Evolutionary conservation across 169 alveolate genomes (phyloP).

Genomic region (Hepatocystis sp.): DNA sequence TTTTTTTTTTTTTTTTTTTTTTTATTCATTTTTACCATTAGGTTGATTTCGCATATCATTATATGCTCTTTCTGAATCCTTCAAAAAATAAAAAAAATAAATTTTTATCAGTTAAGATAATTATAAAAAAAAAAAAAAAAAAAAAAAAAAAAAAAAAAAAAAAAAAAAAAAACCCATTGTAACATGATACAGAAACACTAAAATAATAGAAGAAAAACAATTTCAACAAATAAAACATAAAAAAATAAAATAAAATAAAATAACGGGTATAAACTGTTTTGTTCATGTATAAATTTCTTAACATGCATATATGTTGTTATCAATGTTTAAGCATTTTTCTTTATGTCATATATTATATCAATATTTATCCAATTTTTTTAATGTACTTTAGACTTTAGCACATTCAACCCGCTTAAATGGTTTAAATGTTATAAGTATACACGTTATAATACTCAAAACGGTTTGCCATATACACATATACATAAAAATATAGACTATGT

Average conservation of each 20-base stretch:
- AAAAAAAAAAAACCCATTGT: neutral
- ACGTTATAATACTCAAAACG: neutral
- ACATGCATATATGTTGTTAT: neutral
- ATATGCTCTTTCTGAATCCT: neutral
- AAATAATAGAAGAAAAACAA: no score
- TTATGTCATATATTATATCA: no score
- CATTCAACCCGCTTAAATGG: neutral
- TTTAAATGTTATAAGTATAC: neutral
- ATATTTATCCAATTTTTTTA: no score
- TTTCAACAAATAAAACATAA: no score
- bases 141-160: neutral
- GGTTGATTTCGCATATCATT: neutral
- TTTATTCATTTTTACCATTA: conserved; percentile 2
- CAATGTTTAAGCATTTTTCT: neutral
- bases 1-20: neutral
- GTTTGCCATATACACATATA: neutral
- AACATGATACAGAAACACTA: neutral
- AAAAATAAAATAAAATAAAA: no score
- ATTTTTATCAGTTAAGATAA: no score
- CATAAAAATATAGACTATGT: neutral
- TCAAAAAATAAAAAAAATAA: no score
- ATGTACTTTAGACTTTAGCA: neutral
- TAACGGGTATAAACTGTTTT: no score
- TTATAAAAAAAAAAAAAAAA: no score
- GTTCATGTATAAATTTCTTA: neutral